These are phyloP conservation scores for Miscanthus lutarioriparius DNA, from an alignment of 176 grass and related monocot species.

Conservation along the genomic window DNA sequence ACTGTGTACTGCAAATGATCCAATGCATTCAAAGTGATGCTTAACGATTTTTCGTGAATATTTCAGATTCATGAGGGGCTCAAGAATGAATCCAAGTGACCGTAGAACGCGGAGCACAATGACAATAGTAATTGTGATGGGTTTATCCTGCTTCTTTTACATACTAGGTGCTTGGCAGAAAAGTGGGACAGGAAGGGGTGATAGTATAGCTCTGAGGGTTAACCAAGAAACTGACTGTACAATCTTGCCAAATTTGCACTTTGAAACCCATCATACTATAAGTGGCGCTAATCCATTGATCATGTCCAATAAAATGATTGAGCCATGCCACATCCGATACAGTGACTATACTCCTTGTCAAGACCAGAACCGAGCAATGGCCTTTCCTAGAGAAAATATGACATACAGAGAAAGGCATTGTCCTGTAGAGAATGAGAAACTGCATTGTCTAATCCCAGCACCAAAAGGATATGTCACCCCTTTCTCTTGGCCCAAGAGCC, in stretches of 20 bases:
- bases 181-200: conserved; percentile 74
- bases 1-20: not conserved
- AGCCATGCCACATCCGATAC: conserved; percentile 63
- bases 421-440: conserved; percentile 62
- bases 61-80: conserved; percentile 78
- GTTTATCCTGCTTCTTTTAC: conserved; percentile 79
- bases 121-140: conserved; percentile 59
- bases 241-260: conserved; percentile 71
- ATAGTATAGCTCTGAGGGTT: conserved; percentile 64
- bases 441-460: conserved; percentile 72
- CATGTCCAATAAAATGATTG: conserved; percentile 55
- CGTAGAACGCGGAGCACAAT: conserved; percentile 57
- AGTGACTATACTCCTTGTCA: conserved; percentile 79
- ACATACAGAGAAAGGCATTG: conserved; percentile 77
- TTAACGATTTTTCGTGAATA: conserved; percentile 11
- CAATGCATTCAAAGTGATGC: conserved; percentile 12
- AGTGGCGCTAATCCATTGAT: conserved; percentile 38
- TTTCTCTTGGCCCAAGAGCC: conserved; percentile 84
- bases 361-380: conserved; percentile 69
- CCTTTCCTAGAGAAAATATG: conserved; percentile 76
- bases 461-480: conserved; percentile 77
- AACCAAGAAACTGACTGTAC: conserved; percentile 70
- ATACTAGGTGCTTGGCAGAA: conserved; percentile 88
- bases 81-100: conserved; percentile 59
- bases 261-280: conserved; percentile 80